These are phyloP conservation scores for Suhomyces emberorum DNA, from an alignment of 805 yeast species.

Conservation along the genomic window DNA sequence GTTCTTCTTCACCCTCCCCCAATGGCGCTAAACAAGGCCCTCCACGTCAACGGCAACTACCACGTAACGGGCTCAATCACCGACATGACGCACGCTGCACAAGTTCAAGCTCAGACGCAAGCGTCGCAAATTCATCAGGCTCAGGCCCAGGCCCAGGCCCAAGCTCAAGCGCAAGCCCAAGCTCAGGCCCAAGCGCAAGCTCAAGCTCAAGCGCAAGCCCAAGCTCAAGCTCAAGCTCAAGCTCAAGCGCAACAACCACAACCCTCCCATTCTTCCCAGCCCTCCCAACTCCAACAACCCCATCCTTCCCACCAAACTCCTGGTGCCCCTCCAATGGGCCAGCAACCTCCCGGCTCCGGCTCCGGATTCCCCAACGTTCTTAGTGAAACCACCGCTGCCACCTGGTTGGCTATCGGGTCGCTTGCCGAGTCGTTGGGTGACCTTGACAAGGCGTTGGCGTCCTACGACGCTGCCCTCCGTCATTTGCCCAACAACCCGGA, in stretches of 20 bases:
- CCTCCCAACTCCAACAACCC: constrained; percentile 3
- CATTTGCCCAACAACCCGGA: constrained; percentile 84
- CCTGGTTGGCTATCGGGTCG: constrained; percentile 88
- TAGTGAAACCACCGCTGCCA: constrained; percentile 62
- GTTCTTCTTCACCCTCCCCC: constrained; percentile 1
- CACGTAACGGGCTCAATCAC: constrained; percentile 5
- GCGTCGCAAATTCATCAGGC: constrained; percentile 2
- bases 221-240: constrained; percentile 4
- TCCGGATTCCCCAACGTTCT: constrained; percentile 20
- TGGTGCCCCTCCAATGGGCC: constrained; percentile 2
- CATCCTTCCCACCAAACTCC: constrained; percentile 6
- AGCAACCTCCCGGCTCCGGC: constrained; percentile 3
- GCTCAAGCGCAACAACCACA: constrained; percentile 3
- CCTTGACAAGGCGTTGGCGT: constrained; percentile 81
- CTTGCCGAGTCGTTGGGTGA: constrained; percentile 88
- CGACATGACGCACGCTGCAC: constrained; percentile 10
- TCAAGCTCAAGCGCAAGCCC: constrained; percentile 3
- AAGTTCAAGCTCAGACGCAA: constrained; percentile 2
- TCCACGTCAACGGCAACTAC: constrained; percentile 7
- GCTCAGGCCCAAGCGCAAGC: constrained; percentile 6
- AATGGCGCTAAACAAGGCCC: constrained; percentile 8
- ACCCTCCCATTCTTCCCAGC: constrained; percentile 4
- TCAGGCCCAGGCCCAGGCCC: constrained; percentile 3
- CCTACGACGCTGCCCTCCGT: constrained; percentile 83
- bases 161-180: constrained; percentile 4